Evolutionary conservation across 208 protist genomes (phyloP).

Genomic region (Acanthamoeba lugdunensis): DNA sequence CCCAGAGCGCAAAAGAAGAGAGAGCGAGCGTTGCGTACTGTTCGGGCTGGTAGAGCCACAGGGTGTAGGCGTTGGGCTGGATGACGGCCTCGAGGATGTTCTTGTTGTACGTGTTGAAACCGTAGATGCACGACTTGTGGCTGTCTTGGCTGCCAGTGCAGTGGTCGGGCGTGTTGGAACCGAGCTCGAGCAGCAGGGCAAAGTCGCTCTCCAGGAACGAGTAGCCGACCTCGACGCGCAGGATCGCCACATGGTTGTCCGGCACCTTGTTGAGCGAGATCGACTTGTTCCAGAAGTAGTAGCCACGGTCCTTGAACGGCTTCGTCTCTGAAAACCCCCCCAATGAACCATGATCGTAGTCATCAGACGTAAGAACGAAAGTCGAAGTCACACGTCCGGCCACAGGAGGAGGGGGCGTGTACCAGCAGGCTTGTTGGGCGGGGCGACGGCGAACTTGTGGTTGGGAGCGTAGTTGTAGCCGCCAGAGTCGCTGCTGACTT

Average conservation of each 20-base stretch:
- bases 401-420: neutral
- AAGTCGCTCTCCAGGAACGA: conserved; percentile 71
- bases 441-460: neutral
- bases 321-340: conserved; percentile 6
- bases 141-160: neutral
- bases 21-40: neutral
- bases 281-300: conserved; percentile 71
- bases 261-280: conserved; percentile 23
- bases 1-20: neutral
- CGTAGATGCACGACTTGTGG: conserved; percentile 53
- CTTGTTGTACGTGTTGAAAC: conserved; percentile 71
- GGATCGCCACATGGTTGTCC: conserved; percentile 55
- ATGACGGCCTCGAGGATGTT: conserved; percentile 62
- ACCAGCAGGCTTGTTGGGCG: neutral
- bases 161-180: conserved; percentile 5
- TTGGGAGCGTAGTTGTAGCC: conserved; percentile 5
- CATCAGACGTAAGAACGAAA: neutral
- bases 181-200: conserved; percentile 52
- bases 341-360: neutral
- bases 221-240: conserved; percentile 62
- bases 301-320: conserved; percentile 61
- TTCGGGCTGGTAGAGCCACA: conserved; percentile 73
- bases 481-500: neutral
- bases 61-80: conserved; percentile 53
- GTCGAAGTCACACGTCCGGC: no score